These are phyloP conservation scores for Tetrapyrgos nigripes DNA, from an alignment of 1,284 basidiomycete species.

Conservation along the genomic window DNA sequence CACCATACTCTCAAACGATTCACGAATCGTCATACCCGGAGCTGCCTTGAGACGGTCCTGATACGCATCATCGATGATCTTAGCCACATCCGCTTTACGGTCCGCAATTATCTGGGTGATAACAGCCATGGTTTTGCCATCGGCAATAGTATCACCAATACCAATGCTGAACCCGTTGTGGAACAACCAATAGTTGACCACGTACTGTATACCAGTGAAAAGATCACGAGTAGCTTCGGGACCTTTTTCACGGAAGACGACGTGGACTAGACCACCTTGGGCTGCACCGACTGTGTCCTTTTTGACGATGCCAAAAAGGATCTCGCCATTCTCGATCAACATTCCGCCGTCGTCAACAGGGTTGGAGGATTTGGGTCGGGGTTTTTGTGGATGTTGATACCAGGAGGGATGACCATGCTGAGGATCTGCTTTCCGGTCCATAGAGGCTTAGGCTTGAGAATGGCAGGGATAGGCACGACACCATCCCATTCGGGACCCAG, in stretches of 20 bases:
- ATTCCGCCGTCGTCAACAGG: constrained; percentile 94
- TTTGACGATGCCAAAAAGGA: constrained; percentile 94
- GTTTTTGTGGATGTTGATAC: constrained; percentile 90
- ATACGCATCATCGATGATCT: constrained; percentile 79
- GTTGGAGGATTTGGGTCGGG: constrained; percentile 83
- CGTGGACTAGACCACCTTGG: constrained; percentile 94
- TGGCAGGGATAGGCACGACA: constrained; percentile 88
- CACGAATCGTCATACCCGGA: constrained; percentile 99
- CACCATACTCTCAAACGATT: constrained; percentile 95
- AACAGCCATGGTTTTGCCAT: constrained; percentile 84
- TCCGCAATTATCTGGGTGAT: constrained; percentile 87
- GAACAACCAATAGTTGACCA: constrained; percentile 98
- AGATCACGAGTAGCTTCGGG: constrained; percentile 90
- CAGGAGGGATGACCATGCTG: constrained; percentile 92
- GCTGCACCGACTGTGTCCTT: constrained; percentile 98
- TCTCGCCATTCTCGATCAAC: constrained; percentile 96
- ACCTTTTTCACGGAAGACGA: constrained; percentile 97
- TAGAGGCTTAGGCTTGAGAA: constrained; percentile 94
- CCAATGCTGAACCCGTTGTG: constrained; percentile 99
- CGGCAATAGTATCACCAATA: constrained; percentile 98
- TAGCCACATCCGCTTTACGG: constrained; percentile 77
- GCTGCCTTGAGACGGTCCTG: constrained; percentile 87
- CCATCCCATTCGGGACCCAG: constrained; percentile 99
- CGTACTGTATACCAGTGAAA: constrained; percentile 93
- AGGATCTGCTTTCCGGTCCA: constrained; percentile 99